Base-by-base conservation (phyloP, 306 rosid species). In the Betula pendula region DNA sequence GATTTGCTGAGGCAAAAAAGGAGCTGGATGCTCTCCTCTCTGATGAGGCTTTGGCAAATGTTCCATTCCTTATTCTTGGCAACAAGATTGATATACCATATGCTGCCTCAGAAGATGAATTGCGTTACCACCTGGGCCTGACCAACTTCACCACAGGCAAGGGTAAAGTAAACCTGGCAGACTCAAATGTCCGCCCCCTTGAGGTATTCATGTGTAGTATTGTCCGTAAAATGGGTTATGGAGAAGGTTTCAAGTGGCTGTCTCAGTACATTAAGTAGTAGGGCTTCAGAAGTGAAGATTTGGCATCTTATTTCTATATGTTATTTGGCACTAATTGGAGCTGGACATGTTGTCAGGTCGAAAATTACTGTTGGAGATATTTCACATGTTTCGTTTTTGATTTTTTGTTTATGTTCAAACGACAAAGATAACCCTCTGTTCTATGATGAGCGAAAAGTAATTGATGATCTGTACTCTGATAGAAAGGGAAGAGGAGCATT, bases 171-270 rank as follows among this genome's bases (percentile, higher is more conserved):
- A 90, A 75, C 75, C 15, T 93, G 89, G 1, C 86, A 10, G 97
- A 86, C 82, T 87, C 94, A 5, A 90, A 86, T 55, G 90, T 92
- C 58, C 96, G 96, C 1, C 88, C 94, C 62, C 89, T 92, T 43
- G 97, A 92, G 88, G 94, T 90, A 33, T 93, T 90, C 90, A 93
- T 93, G 97, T 93, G 97, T 87, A 93, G 97, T 75, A 87, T 93
- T 60, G 97, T 93, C 63, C 82, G 91, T 82, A 93, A 93, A 85
- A 93, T 93, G 97, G 97, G 97, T 71, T 93, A 90, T 31, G 97
- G 97, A 25, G 97, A 90, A 56, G 97, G 96, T 49, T 90, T 93
- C 94, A 90, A 87, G 80, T 93, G 97, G 97, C 79, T 93, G 77
- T 93, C 97, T 67, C 96, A 89, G 85, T 93, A 93, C 81, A 93